Conservation (phyloP, 2,329 filamentous ascomycete species). For the Colletotrichum cuscutae region DNA sequence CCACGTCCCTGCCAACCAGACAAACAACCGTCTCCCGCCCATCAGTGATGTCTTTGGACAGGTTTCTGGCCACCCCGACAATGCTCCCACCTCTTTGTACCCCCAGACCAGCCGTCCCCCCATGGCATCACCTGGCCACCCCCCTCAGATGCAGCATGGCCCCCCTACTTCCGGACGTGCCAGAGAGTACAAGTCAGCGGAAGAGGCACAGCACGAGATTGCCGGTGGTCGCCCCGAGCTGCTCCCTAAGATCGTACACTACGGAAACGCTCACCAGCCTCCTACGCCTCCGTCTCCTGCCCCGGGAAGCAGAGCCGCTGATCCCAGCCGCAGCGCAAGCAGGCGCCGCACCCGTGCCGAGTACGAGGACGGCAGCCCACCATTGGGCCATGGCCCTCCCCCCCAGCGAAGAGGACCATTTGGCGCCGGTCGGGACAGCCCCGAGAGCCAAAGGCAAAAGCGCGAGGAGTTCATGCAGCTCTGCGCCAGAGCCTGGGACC, state of each 20-base stretch:
- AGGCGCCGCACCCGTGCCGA: conserved; percentile 86
- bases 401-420: conserved; percentile 75
- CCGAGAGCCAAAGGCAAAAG: conserved; percentile 85
- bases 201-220: conserved; percentile 92
- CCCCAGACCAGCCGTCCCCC: conserved; percentile 70
- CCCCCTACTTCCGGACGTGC: conserved; percentile 70
- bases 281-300: conserved; percentile 89
- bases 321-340: conserved; percentile 67
- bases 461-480: conserved; percentile 91
- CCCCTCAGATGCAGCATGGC: conserved; percentile 55
- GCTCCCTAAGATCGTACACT: conserved; percentile 93
- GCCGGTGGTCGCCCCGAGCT: conserved; percentile 93
- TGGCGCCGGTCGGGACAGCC: conserved; percentile 83
- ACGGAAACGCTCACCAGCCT: conserved; percentile 86
- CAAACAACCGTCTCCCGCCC: conserved; percentile 89
- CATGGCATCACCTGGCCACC: conserved; percentile 81
- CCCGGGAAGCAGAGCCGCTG: conserved; percentile 58
- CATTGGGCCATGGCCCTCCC: conserved; percentile 79
- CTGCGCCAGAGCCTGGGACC: conserved; percentile 92
- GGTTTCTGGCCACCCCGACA: conserved; percentile 71
- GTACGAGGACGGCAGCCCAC: conserved; percentile 92
- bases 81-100: conserved; percentile 61
- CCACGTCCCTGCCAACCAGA: conserved; percentile 88
- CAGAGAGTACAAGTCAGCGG: conserved; percentile 93
- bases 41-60: conserved; percentile 96